Evolutionary conservation across 2,329 filamentous ascomycete species (phyloP), one percentile per base, ranked within the genome.

Genomic region (Leptographium galeiforme): DNA sequence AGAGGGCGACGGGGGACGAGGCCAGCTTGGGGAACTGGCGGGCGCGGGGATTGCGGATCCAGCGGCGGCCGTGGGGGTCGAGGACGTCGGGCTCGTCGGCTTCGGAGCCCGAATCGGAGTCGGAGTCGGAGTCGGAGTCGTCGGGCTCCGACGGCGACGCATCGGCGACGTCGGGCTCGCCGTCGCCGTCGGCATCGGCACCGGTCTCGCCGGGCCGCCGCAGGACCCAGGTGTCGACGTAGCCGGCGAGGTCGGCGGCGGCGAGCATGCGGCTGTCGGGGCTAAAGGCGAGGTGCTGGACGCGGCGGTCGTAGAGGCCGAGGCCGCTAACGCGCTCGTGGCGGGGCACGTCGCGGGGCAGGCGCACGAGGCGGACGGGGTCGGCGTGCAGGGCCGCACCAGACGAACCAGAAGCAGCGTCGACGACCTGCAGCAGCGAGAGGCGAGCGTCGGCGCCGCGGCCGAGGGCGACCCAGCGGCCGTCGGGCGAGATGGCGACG

Each of bases 191-290:
- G 33, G 65, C 64, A 33, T 62, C 64, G 3, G 12, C 25, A 8
- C 13, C 54, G 30, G 30, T 3, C 40, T 68, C 66, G 32, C 67
- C 65, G 56, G 77, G 66, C 40, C 77, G 77, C 62, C 80, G 76
- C 53, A 95, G 68, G 1, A 89, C 70, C 87, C 90, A 98, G 18
- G 84, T 89, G 63, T 97, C 90, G 36, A 97, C 74, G 66, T 84
- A 89, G 45, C 93, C 93, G 45, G 85, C 83, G 51, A 96, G 69
- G 65, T 96, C 91, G 48, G 85, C 83, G 34, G 83, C 79, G 10
- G 85, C 89, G 48, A 97, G 71, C 57, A 95, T 79, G 59, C 78
- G 81, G 64, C 87, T 88, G 64, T 95, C 85, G 6, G 82, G 73
- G 11, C 89, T 90, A 66, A 97, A 96, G 2, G 83, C 75, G 32